A percentile compares a stretch with the other conserved stretches of the same genome.
phyloP scores from a whole-genome alignment of 129 eudicot genomes.

The Deinandra increscens region DNA sequence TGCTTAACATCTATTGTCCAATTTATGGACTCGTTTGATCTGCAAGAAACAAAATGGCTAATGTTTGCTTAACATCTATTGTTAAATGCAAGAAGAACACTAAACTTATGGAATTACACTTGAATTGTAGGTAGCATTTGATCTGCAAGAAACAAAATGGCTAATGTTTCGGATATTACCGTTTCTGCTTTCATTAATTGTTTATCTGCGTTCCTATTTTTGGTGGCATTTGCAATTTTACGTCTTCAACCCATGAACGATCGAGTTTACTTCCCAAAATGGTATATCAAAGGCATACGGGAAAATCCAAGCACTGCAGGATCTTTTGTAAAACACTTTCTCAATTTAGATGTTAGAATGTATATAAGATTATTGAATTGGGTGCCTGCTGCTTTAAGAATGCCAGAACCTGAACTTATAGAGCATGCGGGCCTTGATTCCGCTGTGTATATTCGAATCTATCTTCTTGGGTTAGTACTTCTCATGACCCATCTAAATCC shows the following conservation, averaged over 20 bases:
- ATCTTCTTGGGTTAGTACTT: constrained; percentile 82
- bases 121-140: constrained; percentile 48
- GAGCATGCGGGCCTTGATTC: constrained; percentile 98
- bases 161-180: constrained; percentile 61
- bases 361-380: constrained; percentile 78
- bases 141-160: constrained; percentile 49
- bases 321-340: constrained; percentile 55
- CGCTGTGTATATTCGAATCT: constrained; percentile 85
- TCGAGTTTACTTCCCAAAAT: constrained; percentile 93
- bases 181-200: constrained; percentile 77
- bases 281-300: constrained; percentile 93
- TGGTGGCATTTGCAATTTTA: constrained; percentile 75
- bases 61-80: too few relatives aligned
- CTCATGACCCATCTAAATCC: constrained; percentile 11
- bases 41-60: too few relatives aligned
- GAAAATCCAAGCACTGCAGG: constrained; percentile 73
- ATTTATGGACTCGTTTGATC: neutral
- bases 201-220: constrained; percentile 74
- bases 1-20: neutral
- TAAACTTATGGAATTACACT: neutral
- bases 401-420: constrained; percentile 97
- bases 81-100: too few relatives aligned
- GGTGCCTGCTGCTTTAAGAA: constrained; percentile 93
- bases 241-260: constrained; percentile 94
- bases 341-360: constrained; percentile 72